Percentiles rank a stretch among this genome's conserved stretches.
Evolutionary conservation across 495 filamentous ascomycete genomes (phyloP).

Genomic region (Apiosordaria backusii): DNA sequence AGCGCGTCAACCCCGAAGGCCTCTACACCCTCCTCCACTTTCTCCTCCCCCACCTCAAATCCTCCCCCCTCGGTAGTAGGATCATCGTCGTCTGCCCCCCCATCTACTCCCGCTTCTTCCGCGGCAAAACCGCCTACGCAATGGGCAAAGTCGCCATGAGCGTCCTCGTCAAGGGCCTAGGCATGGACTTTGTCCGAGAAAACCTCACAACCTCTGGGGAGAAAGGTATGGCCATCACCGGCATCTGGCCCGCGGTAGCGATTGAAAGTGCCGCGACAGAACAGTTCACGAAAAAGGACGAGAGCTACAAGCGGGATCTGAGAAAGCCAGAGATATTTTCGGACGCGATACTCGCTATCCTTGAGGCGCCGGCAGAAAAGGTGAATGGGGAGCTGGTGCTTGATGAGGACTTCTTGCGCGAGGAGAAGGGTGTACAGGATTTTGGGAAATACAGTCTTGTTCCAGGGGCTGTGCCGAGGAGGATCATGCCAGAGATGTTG

Average conservation of each 20-base stretch:
- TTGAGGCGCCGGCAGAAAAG: conserved; percentile 53
- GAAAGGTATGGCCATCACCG: conserved; percentile 67
- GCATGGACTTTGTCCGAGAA: conserved; percentile 75
- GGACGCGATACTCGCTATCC: conserved; percentile 73
- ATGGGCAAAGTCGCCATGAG: conserved; percentile 86
- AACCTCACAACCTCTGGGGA: conserved; percentile 28
- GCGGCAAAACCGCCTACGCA: conserved; percentile 84
- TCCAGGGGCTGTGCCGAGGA: conserved; percentile 57
- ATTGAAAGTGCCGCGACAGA: conserved; percentile 73
- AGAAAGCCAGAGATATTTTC: conserved; percentile 73
- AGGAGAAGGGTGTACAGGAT: conserved; percentile 60
- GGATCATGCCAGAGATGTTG: conserved; percentile 75
- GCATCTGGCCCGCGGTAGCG: conserved; percentile 77
- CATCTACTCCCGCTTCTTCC: conserved; percentile 80
- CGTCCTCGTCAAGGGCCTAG: conserved; percentile 74
- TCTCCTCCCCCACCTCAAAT: conserved; percentile 54
- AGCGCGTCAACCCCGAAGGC: conserved; percentile 74
- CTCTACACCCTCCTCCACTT: conserved; percentile 67
- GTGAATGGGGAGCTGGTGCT: conserved; percentile 72
- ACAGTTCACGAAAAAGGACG: conserved; percentile 42
- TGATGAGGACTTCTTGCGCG: conserved; percentile 79
- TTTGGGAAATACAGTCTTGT: conserved; percentile 73
- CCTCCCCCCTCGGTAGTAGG: conserved; percentile 40
- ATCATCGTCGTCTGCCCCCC: conserved; percentile 82
- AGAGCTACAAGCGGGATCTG: conserved; percentile 45